Evolutionary conservation across 2,329 filamentous ascomycete genomes (phyloP).

Genomic region (Lizonia empirigonia): DNA sequence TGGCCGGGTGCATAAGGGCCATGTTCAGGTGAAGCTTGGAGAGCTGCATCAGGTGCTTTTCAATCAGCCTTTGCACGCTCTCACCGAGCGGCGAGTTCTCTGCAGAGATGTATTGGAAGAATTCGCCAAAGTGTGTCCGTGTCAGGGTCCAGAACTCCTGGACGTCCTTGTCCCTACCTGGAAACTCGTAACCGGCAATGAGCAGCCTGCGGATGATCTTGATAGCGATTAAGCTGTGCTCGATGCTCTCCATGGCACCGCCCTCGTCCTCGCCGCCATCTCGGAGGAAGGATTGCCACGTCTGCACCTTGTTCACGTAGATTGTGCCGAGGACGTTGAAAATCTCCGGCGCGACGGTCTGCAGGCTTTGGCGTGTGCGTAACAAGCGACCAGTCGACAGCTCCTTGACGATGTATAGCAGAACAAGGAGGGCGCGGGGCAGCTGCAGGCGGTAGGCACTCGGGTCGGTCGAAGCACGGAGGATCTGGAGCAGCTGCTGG

Average conservation of each 20-base stretch:
- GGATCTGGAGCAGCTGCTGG: constrained; percentile 55
- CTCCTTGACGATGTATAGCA: constrained; percentile 90
- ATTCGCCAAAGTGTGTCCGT: constrained; percentile 74
- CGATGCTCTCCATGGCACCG: constrained; percentile 67
- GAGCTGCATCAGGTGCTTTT: constrained; percentile 86
- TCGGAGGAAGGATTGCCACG: constrained; percentile 69
- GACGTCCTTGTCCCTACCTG: constrained; percentile 77
- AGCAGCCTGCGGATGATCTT: constrained; percentile 81
- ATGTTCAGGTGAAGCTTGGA: constrained; percentile 91
- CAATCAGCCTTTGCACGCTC: constrained; percentile 66
- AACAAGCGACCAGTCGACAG: constrained; percentile 78
- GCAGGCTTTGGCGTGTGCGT: constrained; percentile 75
- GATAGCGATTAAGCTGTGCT: constrained; percentile 77
- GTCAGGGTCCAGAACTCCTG: constrained; percentile 80
- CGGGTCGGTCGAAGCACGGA: constrained; percentile 62
- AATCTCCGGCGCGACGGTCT: constrained; percentile 80
- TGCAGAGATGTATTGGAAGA: constrained; percentile 68
- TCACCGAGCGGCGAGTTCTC: constrained; percentile 59
- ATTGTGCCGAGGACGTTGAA: constrained; percentile 79
- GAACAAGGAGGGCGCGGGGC: constrained; percentile 72
- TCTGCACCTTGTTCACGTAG: constrained; percentile 73
- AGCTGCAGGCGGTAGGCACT: constrained; percentile 69
- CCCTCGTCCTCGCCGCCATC: constrained; percentile 64
- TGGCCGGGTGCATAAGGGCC: constrained; percentile 76
- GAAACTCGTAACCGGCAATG: constrained; percentile 81